Percentiles rank a stretch among this genome's conserved stretches.
These are phyloP conservation scores for Exophiala sp. DNA, from an alignment of 2,329 filamentous ascomycete species.

Conservation along the genomic window DNA sequence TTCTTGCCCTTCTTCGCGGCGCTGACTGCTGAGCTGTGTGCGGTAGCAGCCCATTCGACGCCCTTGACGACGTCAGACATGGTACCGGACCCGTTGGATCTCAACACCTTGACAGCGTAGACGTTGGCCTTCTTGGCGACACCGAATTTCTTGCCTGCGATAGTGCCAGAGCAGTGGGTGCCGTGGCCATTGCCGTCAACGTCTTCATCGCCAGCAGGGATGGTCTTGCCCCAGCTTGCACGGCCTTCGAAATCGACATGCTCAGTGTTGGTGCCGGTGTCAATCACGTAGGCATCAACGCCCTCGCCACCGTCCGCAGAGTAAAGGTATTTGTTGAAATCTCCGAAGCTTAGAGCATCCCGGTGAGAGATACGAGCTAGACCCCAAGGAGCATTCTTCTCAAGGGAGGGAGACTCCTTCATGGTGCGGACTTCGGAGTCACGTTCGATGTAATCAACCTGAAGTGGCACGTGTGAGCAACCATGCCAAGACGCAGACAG, in stretches of 20 bases:
- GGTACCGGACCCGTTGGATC: slow-evolving; percentile 92
- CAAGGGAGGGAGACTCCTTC: slow-evolving; percentile 51
- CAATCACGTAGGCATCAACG: slow-evolving; percentile 97
- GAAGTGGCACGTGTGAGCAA: slow-evolving; percentile 26
- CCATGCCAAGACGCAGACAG: slow-evolving; percentile 9
- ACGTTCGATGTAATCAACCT: slow-evolving; percentile 96
- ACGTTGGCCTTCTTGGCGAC: slow-evolving; percentile 98
- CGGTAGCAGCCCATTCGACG: slow-evolving; percentile 84
- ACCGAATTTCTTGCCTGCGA: slow-evolving; percentile 97
- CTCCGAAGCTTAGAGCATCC: slow-evolving; percentile 71
- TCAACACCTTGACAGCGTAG: slow-evolving; percentile 96
- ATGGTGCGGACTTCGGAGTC: slow-evolving; percentile 89
- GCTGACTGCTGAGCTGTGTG: slow-evolving; percentile 69
- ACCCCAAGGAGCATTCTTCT: slow-evolving; percentile 98
- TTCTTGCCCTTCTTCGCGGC: slow-evolving; percentile 77
- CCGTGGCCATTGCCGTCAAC: slow-evolving; percentile 96
- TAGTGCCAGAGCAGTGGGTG: slow-evolving; percentile 97
- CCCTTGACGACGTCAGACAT: slow-evolving; percentile 99
- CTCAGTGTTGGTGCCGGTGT: slow-evolving; percentile 88
- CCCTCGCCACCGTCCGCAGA: slow-evolving; percentile 85
- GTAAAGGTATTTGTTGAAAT: slow-evolving; percentile 97
- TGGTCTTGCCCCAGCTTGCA: slow-evolving; percentile 94
- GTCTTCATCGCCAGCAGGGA: slow-evolving; percentile 73
- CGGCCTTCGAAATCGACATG: slow-evolving; percentile 98
- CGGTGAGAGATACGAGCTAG: slow-evolving; percentile 97